Evolutionary conservation across 2,329 filamentous ascomycete species (phyloP), one percentile per base, ranked within the genome.

Genomic region (Myriosclerotinia curreyana): DNA sequence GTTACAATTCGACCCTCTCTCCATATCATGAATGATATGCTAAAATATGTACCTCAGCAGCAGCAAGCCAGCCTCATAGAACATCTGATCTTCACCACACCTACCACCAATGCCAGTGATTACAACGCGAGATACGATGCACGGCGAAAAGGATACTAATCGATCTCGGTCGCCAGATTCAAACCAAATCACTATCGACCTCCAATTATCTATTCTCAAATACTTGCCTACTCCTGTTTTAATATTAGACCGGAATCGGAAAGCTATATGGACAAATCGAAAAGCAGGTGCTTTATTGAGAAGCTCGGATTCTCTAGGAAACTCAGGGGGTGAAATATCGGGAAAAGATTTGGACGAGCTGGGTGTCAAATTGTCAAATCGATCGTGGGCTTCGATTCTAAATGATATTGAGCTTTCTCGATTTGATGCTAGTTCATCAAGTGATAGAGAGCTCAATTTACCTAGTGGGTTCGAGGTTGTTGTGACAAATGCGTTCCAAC

Each of bases 121-220:
- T 36, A 25, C n/a, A 36, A 58, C 55, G 55, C 11, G 28, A 20
- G 31, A 48, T 8, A 48, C 48, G 20, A 48, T 58, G 55, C 14
- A 58, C 14, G 8, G 8, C n/a, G 15, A 14, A 48, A 48, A 58
- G 8, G 12, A 36, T 17, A 7, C 20, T 28, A 46, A 25, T 42
- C 25, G 6, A 44, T 54, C 28, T 11, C 20, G 20, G 11, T 56
- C 31, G 40, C 51, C 31, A 31, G 51, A 20, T 31, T 8, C 22
- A 14, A 46, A 20, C 12, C 42, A 17, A 14, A 42, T 7, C 17
- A n/a, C 49, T 42, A 64, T 69, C 25, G 66, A 70, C 34, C 50
- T 71, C 15, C 67, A 71, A 60, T 52, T 71, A 8, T 63, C 68
- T 20, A 66, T 67, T 48, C 66, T 71, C 8, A 65, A 64, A 49